These are phyloP conservation scores for Geotrichum klebahnii DNA, from an alignment of 1,139 yeast species.

Conservation along the genomic window DNA sequence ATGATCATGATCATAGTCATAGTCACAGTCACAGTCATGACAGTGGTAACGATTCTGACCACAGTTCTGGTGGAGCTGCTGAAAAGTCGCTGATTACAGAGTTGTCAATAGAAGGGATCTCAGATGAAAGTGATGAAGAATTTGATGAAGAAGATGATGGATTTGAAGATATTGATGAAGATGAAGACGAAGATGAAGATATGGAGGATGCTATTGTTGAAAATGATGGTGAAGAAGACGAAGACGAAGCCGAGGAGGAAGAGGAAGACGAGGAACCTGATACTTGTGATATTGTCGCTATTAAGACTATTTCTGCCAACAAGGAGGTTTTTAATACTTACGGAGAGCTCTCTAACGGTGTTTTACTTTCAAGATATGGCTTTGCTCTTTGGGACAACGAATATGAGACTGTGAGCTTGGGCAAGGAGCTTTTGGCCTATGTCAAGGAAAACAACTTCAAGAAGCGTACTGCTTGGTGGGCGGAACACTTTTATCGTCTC, in stretches of 20 bases:
- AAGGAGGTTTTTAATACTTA: slow-evolving; percentile 72
- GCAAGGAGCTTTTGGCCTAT: slow-evolving; percentile 49
- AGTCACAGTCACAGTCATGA: slow-evolving; percentile 17
- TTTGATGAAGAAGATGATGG: slow-evolving; percentile 19
- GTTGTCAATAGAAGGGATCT: slow-evolving; percentile 28
- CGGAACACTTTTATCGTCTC: slow-evolving; percentile 47
- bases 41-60: slow-evolving; percentile 27
- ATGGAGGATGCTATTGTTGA: slow-evolving; percentile 32
- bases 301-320: slow-evolving; percentile 44
- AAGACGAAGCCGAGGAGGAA: slow-evolving; percentile 32
- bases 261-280: slow-evolving; percentile 40
- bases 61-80: no score
- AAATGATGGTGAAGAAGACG: slow-evolving; percentile 29
- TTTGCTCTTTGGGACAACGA: slow-evolving; percentile 57
- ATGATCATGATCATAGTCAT: slow-evolving; percentile 16
- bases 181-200: slow-evolving; percentile 32
- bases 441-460: slow-evolving; percentile 42
- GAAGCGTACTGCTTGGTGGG: slow-evolving; percentile 62
- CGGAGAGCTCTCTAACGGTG: slow-evolving; percentile 66
- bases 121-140: slow-evolving; percentile 27
- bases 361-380: slow-evolving; percentile 69
- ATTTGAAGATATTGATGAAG: slow-evolving; percentile 34
- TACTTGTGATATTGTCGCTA: slow-evolving; percentile 43
- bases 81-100: slow-evolving; percentile 20
- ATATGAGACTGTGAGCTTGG: slow-evolving; percentile 56